These are phyloP conservation scores for Aureobasidium subglaciale DNA, from an alignment of 2,329 filamentous ascomycete species.

Conservation along the genomic window DNA sequence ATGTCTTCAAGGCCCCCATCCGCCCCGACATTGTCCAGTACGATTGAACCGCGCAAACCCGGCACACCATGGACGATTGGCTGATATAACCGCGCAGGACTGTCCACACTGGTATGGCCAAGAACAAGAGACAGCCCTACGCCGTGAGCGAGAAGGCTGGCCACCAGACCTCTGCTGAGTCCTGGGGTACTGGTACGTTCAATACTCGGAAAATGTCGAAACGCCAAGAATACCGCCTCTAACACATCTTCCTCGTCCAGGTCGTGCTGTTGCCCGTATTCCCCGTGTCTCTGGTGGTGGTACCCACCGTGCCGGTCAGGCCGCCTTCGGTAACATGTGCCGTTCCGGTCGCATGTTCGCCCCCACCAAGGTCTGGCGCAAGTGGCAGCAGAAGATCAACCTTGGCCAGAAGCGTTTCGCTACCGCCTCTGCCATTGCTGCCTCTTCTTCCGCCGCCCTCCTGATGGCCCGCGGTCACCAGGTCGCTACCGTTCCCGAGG, in stretches of 20 bases:
- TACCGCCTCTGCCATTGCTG: conserved; percentile 93
- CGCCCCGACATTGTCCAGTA: conserved; percentile 98
- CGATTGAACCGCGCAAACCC: conserved; percentile 30
- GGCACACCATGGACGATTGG: conserved; percentile 15
- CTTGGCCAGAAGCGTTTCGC: conserved; percentile 98
- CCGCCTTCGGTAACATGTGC: conserved; percentile 99
- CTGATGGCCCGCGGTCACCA: conserved; percentile 96
- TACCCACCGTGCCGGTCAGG: conserved; percentile 99
- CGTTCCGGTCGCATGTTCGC: conserved; percentile 99
- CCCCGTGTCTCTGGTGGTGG: conserved; percentile 99
- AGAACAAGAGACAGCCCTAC: conserved; percentile 99
- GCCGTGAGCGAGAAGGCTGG: conserved; percentile 99
- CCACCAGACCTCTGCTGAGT: conserved; percentile 99
- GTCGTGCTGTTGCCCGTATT: conserved; percentile 99
- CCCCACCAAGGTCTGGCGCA: conserved; percentile 99
- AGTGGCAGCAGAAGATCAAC: conserved; percentile 99
- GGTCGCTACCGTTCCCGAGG: conserved; percentile 85
- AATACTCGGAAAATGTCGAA: conserved; percentile 14
- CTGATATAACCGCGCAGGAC: conserved; percentile 39
- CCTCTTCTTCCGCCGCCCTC: conserved; percentile 89
- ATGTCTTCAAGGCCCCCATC: conserved; percentile 96
- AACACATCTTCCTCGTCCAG: conserved; percentile 39
- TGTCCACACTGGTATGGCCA: conserved; percentile 97
- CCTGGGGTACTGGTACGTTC: conserved; percentile 87
- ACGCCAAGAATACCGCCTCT: conserved; percentile 17